Conservation (phyloP, 169 alveolate genomes). For the Eimeria praecox region DNA sequence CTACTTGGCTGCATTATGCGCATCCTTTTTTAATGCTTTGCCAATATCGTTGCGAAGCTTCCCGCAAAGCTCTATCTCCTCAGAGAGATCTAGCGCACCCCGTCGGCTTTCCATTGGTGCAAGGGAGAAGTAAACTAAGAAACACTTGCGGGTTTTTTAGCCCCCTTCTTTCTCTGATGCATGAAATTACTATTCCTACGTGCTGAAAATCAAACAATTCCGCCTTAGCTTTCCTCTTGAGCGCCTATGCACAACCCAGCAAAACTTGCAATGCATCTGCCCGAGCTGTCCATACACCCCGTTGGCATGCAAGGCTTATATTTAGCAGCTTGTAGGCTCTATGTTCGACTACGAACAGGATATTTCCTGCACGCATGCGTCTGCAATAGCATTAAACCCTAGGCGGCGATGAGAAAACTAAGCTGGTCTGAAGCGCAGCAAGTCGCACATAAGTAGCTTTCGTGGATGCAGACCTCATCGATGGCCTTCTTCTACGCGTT, state of each 20-base stretch:
- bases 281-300: conserved; percentile 28
- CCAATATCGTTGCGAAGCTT: conserved; percentile 61
- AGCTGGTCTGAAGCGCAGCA: conserved; percentile 21
- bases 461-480: neutral
- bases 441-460: neutral
- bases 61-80: conserved; percentile 54
- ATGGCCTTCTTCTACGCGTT: neutral
- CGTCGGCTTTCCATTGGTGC: conserved; percentile 17
- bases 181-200: neutral
- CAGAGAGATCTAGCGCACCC: conserved; percentile 33
- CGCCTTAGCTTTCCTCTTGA: neutral
- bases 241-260: conserved; percentile 3
- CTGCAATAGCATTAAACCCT: conserved; percentile 2
- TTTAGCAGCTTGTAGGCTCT: neutral
- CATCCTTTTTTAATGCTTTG: conserved; percentile 23
- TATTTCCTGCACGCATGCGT: conserved; percentile 7
- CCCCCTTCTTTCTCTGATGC: neutral
- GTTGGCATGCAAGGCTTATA: neutral
- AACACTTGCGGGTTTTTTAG: neutral
- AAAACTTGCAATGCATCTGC: neutral
- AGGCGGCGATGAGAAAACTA: neutral
- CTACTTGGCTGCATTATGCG: conserved; percentile 65
- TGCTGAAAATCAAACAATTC: neutral
- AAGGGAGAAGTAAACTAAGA: neutral
- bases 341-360: neutral